Evolutionary conservation across 495 filamentous ascomycete species (phyloP).

Genomic region (Beverwykella pulmonaria): DNA sequence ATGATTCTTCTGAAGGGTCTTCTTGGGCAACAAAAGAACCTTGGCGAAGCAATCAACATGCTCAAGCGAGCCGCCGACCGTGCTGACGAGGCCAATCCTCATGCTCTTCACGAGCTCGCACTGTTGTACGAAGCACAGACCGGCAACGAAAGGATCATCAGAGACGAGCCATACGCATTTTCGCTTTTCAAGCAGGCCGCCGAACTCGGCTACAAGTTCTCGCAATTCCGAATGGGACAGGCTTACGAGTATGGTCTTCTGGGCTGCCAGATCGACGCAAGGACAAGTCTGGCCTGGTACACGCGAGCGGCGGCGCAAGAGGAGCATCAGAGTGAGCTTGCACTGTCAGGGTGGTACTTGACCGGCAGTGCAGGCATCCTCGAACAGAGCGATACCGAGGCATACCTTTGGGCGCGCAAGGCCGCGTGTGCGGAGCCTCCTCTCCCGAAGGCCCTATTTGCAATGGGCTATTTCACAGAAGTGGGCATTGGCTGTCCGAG

Average conservation of each 20-base stretch:
- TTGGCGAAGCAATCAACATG: constrained; percentile 84
- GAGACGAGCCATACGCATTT: constrained; percentile 77
- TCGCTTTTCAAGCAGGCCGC: constrained; percentile 85
- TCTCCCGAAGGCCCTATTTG: constrained; percentile 90
- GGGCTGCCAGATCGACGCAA: constrained; percentile 78
- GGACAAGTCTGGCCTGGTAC: constrained; percentile 89
- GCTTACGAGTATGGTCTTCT: constrained; percentile 89
- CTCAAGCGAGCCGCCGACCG: constrained; percentile 89
- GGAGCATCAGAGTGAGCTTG: constrained; percentile 91
- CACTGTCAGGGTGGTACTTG: constrained; percentile 93
- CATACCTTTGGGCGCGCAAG: constrained; percentile 95
- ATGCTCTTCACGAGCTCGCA: constrained; percentile 90
- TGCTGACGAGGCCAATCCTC: constrained; percentile 87
- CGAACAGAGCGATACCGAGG: constrained; percentile 91
- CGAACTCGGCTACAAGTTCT: constrained; percentile 90
- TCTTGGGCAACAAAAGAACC: constrained; percentile 84
- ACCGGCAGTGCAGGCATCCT: constrained; percentile 87
- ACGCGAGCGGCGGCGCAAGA: constrained; percentile 87
- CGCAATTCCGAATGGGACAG: constrained; percentile 84
- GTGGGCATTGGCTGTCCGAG: constrained; percentile 86
- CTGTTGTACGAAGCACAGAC: constrained; percentile 75
- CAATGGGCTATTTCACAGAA: constrained; percentile 97
- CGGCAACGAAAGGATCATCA: constrained; percentile 69
- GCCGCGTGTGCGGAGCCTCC: constrained; percentile 73
- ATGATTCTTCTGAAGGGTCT: constrained; percentile 93